Evolutionary conservation across 805 yeast genomes (phyloP), one percentile per base, ranked within the genome.

Genomic region (Kluyveromyces wickerhamii): DNA sequence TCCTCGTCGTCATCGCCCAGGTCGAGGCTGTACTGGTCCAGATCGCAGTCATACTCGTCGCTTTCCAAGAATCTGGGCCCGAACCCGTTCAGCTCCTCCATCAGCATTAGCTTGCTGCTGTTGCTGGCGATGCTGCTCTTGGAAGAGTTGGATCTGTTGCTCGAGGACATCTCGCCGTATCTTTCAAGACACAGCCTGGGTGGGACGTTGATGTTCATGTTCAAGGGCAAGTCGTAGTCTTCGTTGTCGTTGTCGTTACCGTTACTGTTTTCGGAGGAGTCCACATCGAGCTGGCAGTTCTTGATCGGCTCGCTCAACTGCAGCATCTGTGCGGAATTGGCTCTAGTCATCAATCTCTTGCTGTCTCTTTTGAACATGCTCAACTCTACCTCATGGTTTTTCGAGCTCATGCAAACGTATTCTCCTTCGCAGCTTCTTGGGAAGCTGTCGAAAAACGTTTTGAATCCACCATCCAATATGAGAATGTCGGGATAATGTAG

Each of bases 391-490:
- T 74, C 79, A 37, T 56, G 54, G 13, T 68, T 63, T 16, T 48
- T 51, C 7, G 62, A 57, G 44, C 68, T 77, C 98, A 89, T 89
- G 47, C 79, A 89, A 33, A 88, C 76, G 49, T 92, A 92, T 36
- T 73, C 76, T 45, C 74, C 82, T 2, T 95, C 95, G 53, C 96
- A 87, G 28, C 77, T 63, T 15, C 56, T 57, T 30, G 73, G 66
- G 52, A 67, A 75, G 20, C 58, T 56, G 31, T 77, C 77, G 57
- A 67, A 88, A 51, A 88, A 92, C 24, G 67, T 66, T 53, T 79
- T 78, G 65, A 92, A 92, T 9, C 98, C 98, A 19, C 97, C 97
- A 43, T 86, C 83, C 29, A 92, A 66, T 21, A 92, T 76, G 23
- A 85, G 77, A 27, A 92, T 76, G 60, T 92, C 95, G 2, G 98